Base-by-base conservation (phyloP, 176 grass and related monocot genomes). In the Avena eriantha region DNA sequence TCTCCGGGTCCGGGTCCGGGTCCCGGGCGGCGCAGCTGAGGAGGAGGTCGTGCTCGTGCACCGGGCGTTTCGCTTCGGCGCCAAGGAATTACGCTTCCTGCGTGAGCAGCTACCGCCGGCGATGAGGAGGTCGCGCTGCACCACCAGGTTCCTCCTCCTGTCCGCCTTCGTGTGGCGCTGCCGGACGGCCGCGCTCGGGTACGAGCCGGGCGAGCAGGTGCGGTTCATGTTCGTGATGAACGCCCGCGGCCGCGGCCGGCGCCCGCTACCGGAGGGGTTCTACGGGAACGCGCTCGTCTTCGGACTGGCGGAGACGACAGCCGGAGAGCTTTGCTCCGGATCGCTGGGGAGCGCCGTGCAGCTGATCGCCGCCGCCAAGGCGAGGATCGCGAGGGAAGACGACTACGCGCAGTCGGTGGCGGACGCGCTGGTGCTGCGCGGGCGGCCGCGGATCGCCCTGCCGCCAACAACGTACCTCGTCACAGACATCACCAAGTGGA, bases 271-370 rank as follows among this genome's bases (percentile, higher is more conserved):
- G 11, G 70, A 33, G 1, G 90, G 90, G 19, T 92, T 83, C 86
- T 92, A 92, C n/a, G 90, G 90, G 10, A 92, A 92, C 69, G 87
- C 83, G 51, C 70, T 84, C 16, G 45, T 83, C 34, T 78, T 82
- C 50, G 82, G 78, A 5, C 54, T 89, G 60, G 87, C 87, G 11
- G 29, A 33, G 29, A 39, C 78, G 21, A 72, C 86, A 72, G 86
- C 81, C 3, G 82, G 77, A 12, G 75, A 88, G 59, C 79, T 92
- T 33, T 76, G 81, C 83, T 50, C 41, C 36, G 71, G 43, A 6
- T 7, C 87, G 18, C 41, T 86, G 10, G 79, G 51, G n/a, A 64
- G 55, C 43, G 73, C 90, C 5, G 70, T 89, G 61, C 79, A 70
- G 65, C 77, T 86, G 56, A 59, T 92, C 49, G 76, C 53, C 17